Evolutionary conservation across 345 rosid species (phyloP).

Genomic region (Syzygium aqueum): DNA sequence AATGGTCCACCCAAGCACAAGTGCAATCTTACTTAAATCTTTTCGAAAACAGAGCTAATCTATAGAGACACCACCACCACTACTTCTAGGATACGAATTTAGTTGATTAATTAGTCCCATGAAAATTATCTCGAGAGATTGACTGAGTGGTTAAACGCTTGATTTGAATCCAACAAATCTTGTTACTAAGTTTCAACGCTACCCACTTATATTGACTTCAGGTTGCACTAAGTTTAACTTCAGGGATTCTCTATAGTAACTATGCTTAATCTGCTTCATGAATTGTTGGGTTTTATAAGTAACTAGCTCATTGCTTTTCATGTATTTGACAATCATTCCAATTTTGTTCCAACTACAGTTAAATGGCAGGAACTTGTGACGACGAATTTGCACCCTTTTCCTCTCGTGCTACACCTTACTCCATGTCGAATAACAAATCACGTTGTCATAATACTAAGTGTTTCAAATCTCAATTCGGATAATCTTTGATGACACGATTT

Average conservation of each 20-base stretch:
- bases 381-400: too few species aligned
- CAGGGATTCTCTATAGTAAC: background rate
- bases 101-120: background rate
- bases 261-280: background rate
- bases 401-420: too few species aligned
- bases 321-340: too few species aligned
- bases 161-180: background rate
- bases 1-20: background rate
- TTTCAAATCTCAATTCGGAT: background rate
- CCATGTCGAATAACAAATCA: too few species aligned
- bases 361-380: too few species aligned
- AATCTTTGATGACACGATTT: background rate
- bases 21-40: background rate
- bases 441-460: too few species aligned
- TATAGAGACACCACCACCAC: background rate
- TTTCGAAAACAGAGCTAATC: background rate
- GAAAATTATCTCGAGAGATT: background rate
- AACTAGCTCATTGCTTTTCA: too few species aligned
- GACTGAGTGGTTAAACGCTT: background rate
- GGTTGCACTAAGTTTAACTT: background rate
- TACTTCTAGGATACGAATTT: background rate
- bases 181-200: background rate
- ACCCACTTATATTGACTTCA: background rate
- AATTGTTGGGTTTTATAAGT: too few species aligned
- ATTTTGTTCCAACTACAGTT: too few species aligned